Base-by-base conservation (phyloP, 164 flowering plant species). In the Tetrastigma voinierianum region DNA sequence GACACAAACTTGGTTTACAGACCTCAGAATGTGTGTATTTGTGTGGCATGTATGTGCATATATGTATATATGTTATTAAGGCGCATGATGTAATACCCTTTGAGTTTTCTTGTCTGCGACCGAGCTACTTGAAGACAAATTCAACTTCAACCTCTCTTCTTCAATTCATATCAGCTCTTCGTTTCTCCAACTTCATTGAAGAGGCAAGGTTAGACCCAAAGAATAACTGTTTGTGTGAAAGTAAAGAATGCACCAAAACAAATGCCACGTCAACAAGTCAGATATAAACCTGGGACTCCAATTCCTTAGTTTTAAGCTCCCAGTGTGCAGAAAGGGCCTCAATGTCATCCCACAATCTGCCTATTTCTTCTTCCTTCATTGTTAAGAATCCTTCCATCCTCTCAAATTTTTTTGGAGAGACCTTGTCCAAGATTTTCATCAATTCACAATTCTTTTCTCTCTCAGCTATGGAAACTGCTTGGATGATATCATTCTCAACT, bases 101-200 rank as follows among this genome's bases (percentile, higher is more conserved):
- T 90, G 98, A 92, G 95, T 76, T 89, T 95, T 70, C 96, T 78
- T 19, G 89, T 90, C 75, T 92, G 97, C 13, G 94, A 73, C 23
- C 97, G 96, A 70, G 97, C 82, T 72, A 89, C 97, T 58, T 92
- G 99, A 67, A 95, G 88, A 69, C 96, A 90, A 64, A 92, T 95
- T 98, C 72, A 95, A 74, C 76, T 90, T 92, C 66, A 92, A 53
- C 19, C 97, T 70, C 86, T 90, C 80, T 90, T 92, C 68, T 95
- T 95, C 69, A 95, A 78, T 49, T 95, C 96, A 62, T 88, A 82
- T 91, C 97, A 60, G 90, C 85, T 80, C 88, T 82, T 18, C 81
- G 77, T 76, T 92, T 92, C 73, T 92, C 97, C 48, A 95, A 68
- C 99, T 95, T n/a, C n/a, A 88, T 70, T 8, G 57, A 62, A 51